Evolutionary conservation across 306 rosid genomes (phyloP).

Genomic region (Corylus heterophylla): DNA sequence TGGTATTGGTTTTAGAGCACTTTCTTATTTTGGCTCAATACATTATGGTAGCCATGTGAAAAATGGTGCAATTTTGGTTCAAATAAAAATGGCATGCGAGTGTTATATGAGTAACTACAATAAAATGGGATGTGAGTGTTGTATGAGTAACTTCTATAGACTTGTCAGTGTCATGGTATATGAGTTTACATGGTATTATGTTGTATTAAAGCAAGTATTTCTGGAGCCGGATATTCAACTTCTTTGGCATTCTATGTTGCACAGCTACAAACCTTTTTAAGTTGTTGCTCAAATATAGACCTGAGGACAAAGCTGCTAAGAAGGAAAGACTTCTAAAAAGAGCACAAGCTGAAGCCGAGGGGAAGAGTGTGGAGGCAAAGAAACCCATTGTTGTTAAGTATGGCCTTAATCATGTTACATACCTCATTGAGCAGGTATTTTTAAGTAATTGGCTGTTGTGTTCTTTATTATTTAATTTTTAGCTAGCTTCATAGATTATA

Average conservation of each 20-base stretch:
- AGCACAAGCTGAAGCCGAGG: slow-evolving; percentile 71
- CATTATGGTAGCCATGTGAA: too few relatives aligned
- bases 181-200: too few relatives aligned
- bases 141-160: too few relatives aligned
- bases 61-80: too few relatives aligned
- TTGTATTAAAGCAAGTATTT: too few relatives aligned
- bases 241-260: background rate
- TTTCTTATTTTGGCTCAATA: background rate
- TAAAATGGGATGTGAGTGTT: too few relatives aligned
- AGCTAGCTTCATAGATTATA: too few relatives aligned
- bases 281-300: slow-evolving; percentile 55
- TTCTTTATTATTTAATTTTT: too few relatives aligned
- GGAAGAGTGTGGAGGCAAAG: slow-evolving; percentile 56
- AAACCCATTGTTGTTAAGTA: slow-evolving; percentile 77
- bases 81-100: too few relatives aligned
- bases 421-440: slow-evolving; percentile 75
- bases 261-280: slow-evolving; percentile 73
- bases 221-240: too few relatives aligned
- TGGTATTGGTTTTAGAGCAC: slow-evolving; percentile 31
- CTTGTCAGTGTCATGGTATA: too few relatives aligned
- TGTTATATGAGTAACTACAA: too few relatives aligned
- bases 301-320: slow-evolving; percentile 73
- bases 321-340: slow-evolving; percentile 63
- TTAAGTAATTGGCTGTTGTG: background rate
- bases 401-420: slow-evolving; percentile 82